These are phyloP conservation scores for Phyllosticta citribraziliensis DNA, from an alignment of 2,329 filamentous ascomycete genomes.

Conservation along the genomic window DNA sequence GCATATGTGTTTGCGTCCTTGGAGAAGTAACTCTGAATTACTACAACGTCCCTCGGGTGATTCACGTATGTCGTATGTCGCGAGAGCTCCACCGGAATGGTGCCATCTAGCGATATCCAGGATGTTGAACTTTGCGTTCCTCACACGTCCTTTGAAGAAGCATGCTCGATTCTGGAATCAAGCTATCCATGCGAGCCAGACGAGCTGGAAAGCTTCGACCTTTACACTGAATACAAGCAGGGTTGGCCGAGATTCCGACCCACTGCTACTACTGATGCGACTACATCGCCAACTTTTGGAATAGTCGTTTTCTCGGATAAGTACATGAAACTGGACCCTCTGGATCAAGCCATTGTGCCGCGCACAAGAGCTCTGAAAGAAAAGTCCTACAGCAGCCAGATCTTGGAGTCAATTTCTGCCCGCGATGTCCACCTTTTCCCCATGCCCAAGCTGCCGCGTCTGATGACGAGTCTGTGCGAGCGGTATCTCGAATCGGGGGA, in stretches of 20 bases:
- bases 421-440: neutral
- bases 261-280: neutral
- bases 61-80: too few species aligned
- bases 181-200: neutral
- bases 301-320: neutral
- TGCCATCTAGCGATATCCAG: too few species aligned
- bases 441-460: neutral
- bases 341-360: neutral
- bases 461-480: slow-evolving; percentile 12
- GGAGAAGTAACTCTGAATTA: too few species aligned
- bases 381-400: neutral
- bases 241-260: neutral
- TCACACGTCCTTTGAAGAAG: too few species aligned
- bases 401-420: neutral
- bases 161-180: too few species aligned
- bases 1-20: too few species aligned
- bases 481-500: slow-evolving; percentile 15
- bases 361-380: neutral
- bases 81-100: too few species aligned
- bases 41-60: too few species aligned
- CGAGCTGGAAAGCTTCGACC: neutral
- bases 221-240: neutral
- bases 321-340: neutral
- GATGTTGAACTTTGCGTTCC: too few species aligned
- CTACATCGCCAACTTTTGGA: neutral